phyloP scores from a whole-genome alignment of 257 asterid species.

The Solanum sparsipilum region DNA sequence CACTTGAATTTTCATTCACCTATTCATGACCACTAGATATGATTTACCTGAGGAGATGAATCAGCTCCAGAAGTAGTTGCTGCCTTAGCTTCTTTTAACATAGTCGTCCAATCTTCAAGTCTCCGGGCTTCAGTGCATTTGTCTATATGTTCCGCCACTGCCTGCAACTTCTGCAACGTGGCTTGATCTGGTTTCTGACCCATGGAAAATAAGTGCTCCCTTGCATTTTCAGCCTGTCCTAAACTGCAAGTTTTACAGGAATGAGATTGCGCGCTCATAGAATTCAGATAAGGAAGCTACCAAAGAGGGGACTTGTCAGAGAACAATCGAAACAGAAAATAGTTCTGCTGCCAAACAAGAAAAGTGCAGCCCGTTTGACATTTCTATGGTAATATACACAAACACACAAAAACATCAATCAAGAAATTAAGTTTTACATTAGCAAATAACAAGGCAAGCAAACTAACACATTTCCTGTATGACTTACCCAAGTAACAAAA shows the following conservation, averaged over 20 bases:
- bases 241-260: not conserved
- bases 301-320: too few species aligned
- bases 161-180: not conserved
- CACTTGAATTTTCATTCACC: not conserved
- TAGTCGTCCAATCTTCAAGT: slow-evolving; percentile 44
- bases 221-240: not conserved
- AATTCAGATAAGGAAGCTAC: too few species aligned
- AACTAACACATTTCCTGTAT: too few species aligned
- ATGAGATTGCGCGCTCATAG: too few species aligned
- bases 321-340: too few species aligned
- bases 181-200: not conserved
- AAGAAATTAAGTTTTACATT: too few species aligned
- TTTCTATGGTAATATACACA: too few species aligned
- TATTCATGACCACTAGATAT: not conserved
- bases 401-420: too few species aligned
- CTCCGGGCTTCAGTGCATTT: not conserved
- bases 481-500: slow-evolving; percentile 42
- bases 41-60: slow-evolving; percentile 61
- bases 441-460: too few species aligned
- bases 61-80: slow-evolving; percentile 67
- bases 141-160: not conserved
- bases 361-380: too few species aligned
- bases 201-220: not conserved
- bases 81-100: slow-evolving; percentile 50
- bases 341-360: too few species aligned